Evolutionary conservation across 257 asterid genomes (phyloP), one percentile per base, ranked within the genome.

Genomic region (Gentiana macrophylla): DNA sequence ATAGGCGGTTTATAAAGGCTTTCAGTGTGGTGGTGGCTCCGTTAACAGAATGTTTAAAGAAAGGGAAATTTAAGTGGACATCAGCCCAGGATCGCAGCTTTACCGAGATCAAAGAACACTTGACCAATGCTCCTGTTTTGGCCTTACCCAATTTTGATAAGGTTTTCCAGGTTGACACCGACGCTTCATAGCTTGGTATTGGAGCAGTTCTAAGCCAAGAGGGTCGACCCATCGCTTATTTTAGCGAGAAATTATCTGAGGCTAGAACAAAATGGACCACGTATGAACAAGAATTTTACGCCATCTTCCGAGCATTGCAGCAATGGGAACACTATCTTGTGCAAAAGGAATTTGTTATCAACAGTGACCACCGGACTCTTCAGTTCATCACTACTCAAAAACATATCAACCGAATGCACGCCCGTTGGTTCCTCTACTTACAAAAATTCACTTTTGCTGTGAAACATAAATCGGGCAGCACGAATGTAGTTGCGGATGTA

Each of bases 171-270:
- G 24, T 15, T 15, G 24, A 15, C 24, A 15, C 24, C 24, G 24
- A 15, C 24, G 24, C 24, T 15, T 15, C 24, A 15, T 0, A 15
- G 24, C 0, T 15, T 15, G 24, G 24, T 15, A 15, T 15, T 15
- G 24, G 24, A 15, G 24, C 24, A 15, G 24, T 15, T 15, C 24
- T 15, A 15, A 15, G 9, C 5, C 53, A 57, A 57, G 52, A 38
- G 6, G 11, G 32, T 11, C 10, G 2, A 3, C 63, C 49, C 1
- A 12, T 57, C 1, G 15, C 58, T 9, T 64, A 3, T 12, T 64
- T 56, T 37, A 57, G 63, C 13, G 64, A 64, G 12, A 64, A 64
- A 8, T 12, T n/a, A 6, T 12, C 3, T 7, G 44, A 1, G 12
- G 53, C 24, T 15, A 15, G 24, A 15, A 15, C 24, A 15, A 15